Conservation (phyloP, 192 early-diverging fungal genomes). For the Backusella sp. region DNA sequence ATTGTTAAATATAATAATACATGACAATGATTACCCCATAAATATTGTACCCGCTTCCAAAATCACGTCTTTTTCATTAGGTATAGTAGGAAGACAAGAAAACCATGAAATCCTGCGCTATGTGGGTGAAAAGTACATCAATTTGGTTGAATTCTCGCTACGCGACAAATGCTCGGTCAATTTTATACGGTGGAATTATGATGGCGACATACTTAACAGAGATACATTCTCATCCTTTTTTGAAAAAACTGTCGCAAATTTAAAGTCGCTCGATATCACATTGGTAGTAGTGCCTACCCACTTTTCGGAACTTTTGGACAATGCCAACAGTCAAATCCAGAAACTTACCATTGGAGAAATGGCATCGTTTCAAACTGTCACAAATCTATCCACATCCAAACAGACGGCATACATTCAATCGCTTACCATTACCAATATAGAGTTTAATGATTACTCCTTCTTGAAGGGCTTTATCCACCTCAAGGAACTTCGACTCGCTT, state of each 20-base stretch:
- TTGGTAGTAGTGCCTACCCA: not conserved
- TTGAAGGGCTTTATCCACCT: not conserved
- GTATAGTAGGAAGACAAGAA: not conserved
- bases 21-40: not conserved
- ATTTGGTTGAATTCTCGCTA: not conserved
- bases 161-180: not conserved
- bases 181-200: too few relatives aligned
- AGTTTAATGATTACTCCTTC: not conserved
- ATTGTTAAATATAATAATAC: not conserved
- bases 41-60: not conserved
- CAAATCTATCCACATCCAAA: not conserved
- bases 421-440: not conserved
- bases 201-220: not conserved
- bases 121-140: not conserved
- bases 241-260: not conserved
- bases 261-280: not conserved
- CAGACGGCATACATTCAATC: not conserved
- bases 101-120: not conserved
- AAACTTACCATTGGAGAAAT: not conserved
- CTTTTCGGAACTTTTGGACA: not conserved
- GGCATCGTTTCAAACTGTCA: not conserved
- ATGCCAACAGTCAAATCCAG: not conserved
- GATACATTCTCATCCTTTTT: not conserved
- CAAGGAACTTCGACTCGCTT: not conserved
- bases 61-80: not conserved